Percentiles rank a stretch among this genome's conserved stretches.
Conservation (phyloP, 2,329 filamentous ascomycete genomes). For the Cephalotrichum gorgonifer region DNA sequence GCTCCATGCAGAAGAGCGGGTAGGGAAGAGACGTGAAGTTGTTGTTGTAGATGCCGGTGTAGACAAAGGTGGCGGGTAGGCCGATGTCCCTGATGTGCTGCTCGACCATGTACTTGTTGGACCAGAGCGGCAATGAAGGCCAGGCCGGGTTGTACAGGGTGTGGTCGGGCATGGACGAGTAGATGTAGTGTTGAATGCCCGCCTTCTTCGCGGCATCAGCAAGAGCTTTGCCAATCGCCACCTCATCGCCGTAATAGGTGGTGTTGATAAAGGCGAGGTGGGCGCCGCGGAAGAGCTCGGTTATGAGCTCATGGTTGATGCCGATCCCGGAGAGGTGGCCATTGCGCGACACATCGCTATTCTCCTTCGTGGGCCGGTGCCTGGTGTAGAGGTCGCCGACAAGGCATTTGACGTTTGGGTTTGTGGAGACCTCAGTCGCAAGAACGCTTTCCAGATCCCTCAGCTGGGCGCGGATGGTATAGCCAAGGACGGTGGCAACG, state of each 20-base stretch:
- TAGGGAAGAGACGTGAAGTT: constrained; percentile 93
- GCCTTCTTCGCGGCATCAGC: constrained; percentile 82
- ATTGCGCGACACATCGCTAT: constrained; percentile 54
- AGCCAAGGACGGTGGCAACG: constrained; percentile 87
- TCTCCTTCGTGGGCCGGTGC: constrained; percentile 35
- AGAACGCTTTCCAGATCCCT: constrained; percentile 80
- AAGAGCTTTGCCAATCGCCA: constrained; percentile 76
- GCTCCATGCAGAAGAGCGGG: constrained; percentile 90
- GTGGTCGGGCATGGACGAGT: constrained; percentile 96
- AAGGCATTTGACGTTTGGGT: constrained; percentile 64
- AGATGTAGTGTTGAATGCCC: constrained; percentile 83
- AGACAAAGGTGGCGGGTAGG: constrained; percentile 83
- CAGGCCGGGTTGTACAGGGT: constrained; percentile 65
- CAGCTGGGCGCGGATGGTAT: constrained; percentile 85
- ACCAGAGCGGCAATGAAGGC: constrained; percentile 84
- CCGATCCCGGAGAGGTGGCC: constrained; percentile 52
- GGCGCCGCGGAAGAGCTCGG: constrained; percentile 69
- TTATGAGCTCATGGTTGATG: constrained; percentile 63
- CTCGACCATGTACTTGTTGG: constrained; percentile 84
- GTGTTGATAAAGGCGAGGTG: constrained; percentile 97
- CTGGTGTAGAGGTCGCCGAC: constrained; percentile 54
- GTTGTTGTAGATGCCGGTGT: constrained; percentile 97
- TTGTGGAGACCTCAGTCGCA: constrained; percentile 70
- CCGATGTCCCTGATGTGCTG: constrained; percentile 78
- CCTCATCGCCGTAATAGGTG: constrained; percentile 91